Percentiles rank a stretch among this genome's conserved stretches.
These are phyloP conservation scores for Colletotrichum sp. DNA, from an alignment of 2,329 filamentous ascomycete species.

Conservation along the genomic window DNA sequence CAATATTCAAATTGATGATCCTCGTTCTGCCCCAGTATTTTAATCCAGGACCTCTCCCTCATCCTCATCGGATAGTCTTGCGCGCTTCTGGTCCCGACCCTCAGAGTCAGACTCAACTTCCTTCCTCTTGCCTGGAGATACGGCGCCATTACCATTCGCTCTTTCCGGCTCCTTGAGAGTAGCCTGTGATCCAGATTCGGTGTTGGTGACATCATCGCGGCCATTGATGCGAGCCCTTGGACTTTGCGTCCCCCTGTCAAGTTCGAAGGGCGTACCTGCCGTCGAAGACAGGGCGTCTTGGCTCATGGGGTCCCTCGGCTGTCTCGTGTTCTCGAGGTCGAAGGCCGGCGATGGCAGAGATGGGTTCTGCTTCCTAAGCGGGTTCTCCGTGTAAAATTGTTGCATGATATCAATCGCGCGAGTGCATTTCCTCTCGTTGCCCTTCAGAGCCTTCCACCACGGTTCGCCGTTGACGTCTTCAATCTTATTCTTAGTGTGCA, in stretches of 20 bases:
- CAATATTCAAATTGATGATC: not conserved
- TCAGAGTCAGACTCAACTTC: conserved; percentile 41
- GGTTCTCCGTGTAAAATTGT: conserved; percentile 70
- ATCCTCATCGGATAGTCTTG: conserved; percentile 49
- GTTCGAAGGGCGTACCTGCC: conserved; percentile 52
- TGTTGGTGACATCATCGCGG: conserved; percentile 34
- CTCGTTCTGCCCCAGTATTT: not conserved
- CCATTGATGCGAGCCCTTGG: conserved; percentile 47
- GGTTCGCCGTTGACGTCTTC: conserved; percentile 77
- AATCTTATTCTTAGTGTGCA: conserved; percentile 75
- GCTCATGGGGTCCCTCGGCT: conserved; percentile 50
- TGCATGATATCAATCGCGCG: conserved; percentile 80
- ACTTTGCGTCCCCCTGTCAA: conserved; percentile 55
- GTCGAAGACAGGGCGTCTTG: conserved; percentile 53
- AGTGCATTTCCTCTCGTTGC: conserved; percentile 72
- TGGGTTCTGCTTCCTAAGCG: conserved; percentile 62
- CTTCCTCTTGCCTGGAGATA: conserved; percentile 49
- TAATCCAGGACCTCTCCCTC: conserved; percentile 48
- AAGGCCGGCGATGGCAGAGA: conserved; percentile 60
- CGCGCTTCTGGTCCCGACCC: conserved; percentile 47
- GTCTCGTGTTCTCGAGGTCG: conserved; percentile 60
- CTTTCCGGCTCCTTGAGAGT: conserved; percentile 28
- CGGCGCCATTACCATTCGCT: conserved; percentile 31
- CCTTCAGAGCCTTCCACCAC: conserved; percentile 86
- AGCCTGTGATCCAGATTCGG: conserved; percentile 40